These are phyloP conservation scores for Edaphochlamys debaryana DNA, from an alignment of 139 green algal species.

Conservation along the genomic window DNA sequence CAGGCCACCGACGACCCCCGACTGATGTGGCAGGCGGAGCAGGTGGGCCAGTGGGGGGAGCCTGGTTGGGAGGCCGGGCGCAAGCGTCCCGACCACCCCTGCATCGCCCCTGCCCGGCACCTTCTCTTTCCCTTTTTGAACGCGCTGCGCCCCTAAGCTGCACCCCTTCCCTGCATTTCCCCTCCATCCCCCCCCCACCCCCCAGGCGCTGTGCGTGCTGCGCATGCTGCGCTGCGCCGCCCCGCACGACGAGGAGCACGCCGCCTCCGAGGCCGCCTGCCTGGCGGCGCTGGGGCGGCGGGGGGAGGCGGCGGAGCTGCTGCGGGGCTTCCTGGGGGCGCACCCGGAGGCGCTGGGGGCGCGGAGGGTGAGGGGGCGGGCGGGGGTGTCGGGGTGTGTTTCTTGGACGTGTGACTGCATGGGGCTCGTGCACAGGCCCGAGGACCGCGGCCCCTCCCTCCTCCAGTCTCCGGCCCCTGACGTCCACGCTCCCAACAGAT, in stretches of 20 bases:
- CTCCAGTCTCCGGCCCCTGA: too few species aligned
- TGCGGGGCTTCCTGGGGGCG: slow-evolving; percentile 17
- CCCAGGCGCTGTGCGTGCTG: slow-evolving; percentile 1
- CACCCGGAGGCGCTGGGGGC: slow-evolving; percentile 20
- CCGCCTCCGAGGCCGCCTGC: background rate
- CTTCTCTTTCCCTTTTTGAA: background rate
- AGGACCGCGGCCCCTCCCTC: too few species aligned
- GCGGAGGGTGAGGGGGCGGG: background rate
- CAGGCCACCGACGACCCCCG: background rate
- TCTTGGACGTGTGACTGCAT: too few species aligned
- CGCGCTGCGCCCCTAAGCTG: too few species aligned
- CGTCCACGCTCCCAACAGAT: too few species aligned
- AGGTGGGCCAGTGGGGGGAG: background rate
- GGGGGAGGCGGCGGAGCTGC: slow-evolving; percentile 8
- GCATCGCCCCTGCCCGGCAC: too few species aligned
- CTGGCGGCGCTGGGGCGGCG: slow-evolving; percentile 5
- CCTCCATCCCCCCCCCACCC: background rate
- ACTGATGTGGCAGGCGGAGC: slow-evolving; percentile 1
- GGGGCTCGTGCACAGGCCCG: too few species aligned
- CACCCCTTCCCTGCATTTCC: too few species aligned
- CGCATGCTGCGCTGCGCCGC: slow-evolving; percentile 10
- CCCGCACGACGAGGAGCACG: slow-evolving; percentile 8
- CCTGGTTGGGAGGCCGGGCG: too few species aligned
- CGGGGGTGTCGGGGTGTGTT: background rate
- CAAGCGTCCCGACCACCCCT: too few species aligned